phyloP scores from a whole-genome alignment of 2,329 filamentous ascomycete species.

The Fusarium avenaceum region DNA sequence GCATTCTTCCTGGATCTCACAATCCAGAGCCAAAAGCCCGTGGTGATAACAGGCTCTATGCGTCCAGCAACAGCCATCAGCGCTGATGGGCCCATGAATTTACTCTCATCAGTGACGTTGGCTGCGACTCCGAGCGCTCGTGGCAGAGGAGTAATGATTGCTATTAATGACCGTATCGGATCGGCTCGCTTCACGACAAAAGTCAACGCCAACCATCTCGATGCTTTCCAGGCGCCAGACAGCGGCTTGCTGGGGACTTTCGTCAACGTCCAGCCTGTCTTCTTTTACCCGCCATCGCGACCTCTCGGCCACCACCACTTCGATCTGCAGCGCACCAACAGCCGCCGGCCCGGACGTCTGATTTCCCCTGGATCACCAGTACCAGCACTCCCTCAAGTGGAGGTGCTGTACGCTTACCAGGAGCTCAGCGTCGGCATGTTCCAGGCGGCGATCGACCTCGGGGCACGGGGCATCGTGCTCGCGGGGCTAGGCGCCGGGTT shows the following conservation, averaged over 20 bases:
- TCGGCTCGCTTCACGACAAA: conserved; percentile 71
- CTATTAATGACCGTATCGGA: conserved; percentile 72
- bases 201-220: conserved; percentile 72
- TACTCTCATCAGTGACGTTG: conserved; percentile 70
- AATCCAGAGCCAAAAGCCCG: conserved; percentile 68
- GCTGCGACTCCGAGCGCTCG: conserved; percentile 61
- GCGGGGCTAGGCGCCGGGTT: conserved; percentile 69
- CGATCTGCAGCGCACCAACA: conserved; percentile 49
- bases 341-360: conserved; percentile 26
- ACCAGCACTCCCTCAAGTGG: conserved; percentile 63
- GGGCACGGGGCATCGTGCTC: conserved; percentile 67
- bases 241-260: conserved; percentile 70
- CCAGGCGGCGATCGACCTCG: conserved; percentile 61
- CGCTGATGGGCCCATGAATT: conserved; percentile 73
- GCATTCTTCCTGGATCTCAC: conserved; percentile 74
- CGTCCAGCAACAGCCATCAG: conserved; percentile 72
- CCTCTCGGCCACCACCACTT: conserved; percentile 63
- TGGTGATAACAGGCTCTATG: conserved; percentile 74
- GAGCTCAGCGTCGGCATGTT: conserved; percentile 64
- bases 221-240: conserved; percentile 72
- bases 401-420: conserved; percentile 69
- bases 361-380: conserved; percentile 39
- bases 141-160: conserved; percentile 69
- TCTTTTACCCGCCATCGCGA: conserved; percentile 68
- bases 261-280: conserved; percentile 69